Conservation (phyloP, 768 basidiomycete species). For the Pulveroboletus sp. region DNA sequence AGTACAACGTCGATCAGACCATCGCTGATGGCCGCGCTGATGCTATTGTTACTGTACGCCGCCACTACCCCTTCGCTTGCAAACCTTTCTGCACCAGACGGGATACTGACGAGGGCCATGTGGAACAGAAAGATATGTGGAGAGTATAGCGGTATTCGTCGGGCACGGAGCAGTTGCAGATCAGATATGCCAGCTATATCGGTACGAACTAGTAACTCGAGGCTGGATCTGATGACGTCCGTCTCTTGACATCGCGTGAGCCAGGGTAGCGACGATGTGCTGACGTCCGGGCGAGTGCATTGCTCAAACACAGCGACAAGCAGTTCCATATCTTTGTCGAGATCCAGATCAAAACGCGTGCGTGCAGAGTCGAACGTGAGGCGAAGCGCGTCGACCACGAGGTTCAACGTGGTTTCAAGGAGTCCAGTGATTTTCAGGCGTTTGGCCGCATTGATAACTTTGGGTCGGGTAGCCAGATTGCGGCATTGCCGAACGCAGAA, state of each 20-base stretch:
- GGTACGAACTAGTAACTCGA: constrained; percentile 65
- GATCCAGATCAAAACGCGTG: constrained; percentile 50
- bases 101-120: constrained; percentile 73
- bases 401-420: constrained; percentile 55
- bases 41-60: constrained; percentile 79
- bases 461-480: constrained; percentile 43
- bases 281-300: constrained; percentile 64
- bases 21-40: constrained; percentile 70
- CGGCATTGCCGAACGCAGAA: constrained; percentile 67
- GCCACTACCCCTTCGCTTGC: constrained; percentile 78
- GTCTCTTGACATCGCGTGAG: constrained; percentile 75
- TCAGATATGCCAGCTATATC: constrained; percentile 71
- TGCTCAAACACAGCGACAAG: constrained; percentile 81
- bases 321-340: constrained; percentile 79
- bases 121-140: constrained; percentile 83
- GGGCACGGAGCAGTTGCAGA: constrained; percentile 52
- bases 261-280: constrained; percentile 70
- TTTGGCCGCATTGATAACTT: constrained; percentile 54
- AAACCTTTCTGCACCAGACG: constrained; percentile 76
- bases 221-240: constrained; percentile 68
- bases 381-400: constrained; percentile 65
- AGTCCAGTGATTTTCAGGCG: constrained; percentile 54
- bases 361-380: constrained; percentile 63
- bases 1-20: constrained; percentile 65
- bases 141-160: constrained; percentile 66